These are phyloP conservation scores for Ascochyta rabiei DNA, from an alignment of 2,329 filamentous ascomycete species.

Conservation along the genomic window DNA sequence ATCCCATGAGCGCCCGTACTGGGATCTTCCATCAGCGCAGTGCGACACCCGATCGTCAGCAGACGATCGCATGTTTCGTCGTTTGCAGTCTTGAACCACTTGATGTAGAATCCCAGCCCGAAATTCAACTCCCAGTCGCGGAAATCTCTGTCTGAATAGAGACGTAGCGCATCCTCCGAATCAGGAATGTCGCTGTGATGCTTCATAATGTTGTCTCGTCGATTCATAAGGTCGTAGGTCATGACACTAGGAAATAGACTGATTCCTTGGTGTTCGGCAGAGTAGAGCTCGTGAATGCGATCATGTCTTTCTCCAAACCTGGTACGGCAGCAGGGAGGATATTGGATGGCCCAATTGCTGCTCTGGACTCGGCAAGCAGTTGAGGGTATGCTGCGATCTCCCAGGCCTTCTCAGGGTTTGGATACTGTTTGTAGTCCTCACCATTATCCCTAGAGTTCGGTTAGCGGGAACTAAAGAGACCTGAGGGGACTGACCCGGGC, in stretches of 20 bases:
- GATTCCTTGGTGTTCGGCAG: conserved; percentile 63
- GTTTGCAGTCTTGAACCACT: conserved; percentile 64
- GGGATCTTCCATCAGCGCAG: conserved; percentile 64
- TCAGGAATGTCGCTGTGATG: conserved; percentile 69
- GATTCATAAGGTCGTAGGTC: conserved; percentile 75
- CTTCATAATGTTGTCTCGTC: conserved; percentile 66
- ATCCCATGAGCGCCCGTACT: conserved; percentile 68
- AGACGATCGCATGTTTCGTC: conserved; percentile 1
- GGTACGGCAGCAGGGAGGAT: conserved; percentile 72
- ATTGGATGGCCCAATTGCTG: conserved; percentile 62
- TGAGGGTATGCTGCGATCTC: conserved; percentile 69
- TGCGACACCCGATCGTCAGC: conserved; percentile 53
- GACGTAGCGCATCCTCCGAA: conserved; percentile 61
- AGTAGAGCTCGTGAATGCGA: conserved; percentile 65
- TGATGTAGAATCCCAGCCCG: conserved; percentile 72
- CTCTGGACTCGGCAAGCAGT: conserved; percentile 65
- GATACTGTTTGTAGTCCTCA: conserved; percentile 67
- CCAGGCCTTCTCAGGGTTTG: conserved; percentile 63
- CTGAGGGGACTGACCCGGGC: conserved; percentile 42
- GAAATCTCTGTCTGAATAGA: conserved; percentile 64
- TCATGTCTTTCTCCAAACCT: conserved; percentile 62
- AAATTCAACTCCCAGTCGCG: conserved; percentile 63
- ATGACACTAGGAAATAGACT: conserved; percentile 74
- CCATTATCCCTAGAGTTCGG: conserved; percentile 60
- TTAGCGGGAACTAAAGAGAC: not conserved